Evolutionary conservation across 1,139 yeast genomes (phyloP).

Genomic region (Hyphopichia khmerensis): DNA sequence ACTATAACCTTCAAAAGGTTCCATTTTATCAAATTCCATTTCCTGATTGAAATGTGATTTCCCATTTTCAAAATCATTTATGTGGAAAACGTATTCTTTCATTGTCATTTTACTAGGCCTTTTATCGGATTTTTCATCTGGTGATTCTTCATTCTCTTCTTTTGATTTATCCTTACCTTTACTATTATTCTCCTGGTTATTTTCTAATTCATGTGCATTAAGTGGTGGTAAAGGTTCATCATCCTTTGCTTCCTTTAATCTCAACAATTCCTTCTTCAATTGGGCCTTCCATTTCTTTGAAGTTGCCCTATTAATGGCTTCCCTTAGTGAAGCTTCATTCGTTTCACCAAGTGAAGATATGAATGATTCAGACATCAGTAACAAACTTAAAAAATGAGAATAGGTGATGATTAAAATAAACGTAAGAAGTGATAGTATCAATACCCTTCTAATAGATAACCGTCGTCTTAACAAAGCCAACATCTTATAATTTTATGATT

Average conservation of each 20-base stretch:
- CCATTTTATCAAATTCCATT: conserved; percentile 5
- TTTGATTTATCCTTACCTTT: not conserved
- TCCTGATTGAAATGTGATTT: not conserved
- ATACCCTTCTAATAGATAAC: not conserved
- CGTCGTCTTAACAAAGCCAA: conserved; percentile 1
- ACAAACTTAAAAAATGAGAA: not conserved
- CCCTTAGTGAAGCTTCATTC: no score
- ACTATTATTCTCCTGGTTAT: not conserved
- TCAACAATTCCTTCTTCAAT: not conserved
- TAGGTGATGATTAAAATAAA: not conserved
- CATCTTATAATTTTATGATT: not conserved
- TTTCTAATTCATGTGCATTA: not conserved
- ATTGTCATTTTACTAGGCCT: not conserved
- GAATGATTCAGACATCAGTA: not conserved
- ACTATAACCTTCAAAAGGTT: conserved; percentile 3
- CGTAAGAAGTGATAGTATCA: not conserved
- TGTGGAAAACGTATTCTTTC: conserved; percentile 3
- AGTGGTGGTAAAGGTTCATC: not conserved
- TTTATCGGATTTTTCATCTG: not conserved
- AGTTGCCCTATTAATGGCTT: no score
- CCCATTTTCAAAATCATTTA: not conserved
- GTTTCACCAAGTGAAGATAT: not conserved
- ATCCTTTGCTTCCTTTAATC: not conserved
- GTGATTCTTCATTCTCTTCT: not conserved
- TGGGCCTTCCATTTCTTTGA: no score